A percentile compares a stretch with the other conserved stretches of the same genome.
phyloP scores from a whole-genome alignment of 805 yeast species.

The Metschnikowia orientalis region DNA sequence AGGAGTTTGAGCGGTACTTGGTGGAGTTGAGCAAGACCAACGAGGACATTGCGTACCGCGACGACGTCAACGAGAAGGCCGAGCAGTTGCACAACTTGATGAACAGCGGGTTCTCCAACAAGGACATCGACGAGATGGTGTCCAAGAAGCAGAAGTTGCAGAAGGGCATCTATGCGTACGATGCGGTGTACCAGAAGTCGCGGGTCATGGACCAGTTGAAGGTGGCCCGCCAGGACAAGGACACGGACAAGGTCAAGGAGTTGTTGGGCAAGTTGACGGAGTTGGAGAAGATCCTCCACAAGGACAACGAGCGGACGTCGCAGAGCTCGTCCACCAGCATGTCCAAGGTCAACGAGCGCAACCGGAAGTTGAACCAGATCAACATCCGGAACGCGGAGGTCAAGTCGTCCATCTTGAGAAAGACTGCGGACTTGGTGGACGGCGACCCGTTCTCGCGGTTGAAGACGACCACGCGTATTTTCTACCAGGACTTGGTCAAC shows the following conservation, averaged over 20 bases:
- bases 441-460: constrained; percentile 86
- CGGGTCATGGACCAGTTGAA: constrained; percentile 67
- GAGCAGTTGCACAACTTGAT: constrained; percentile 60
- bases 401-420: constrained; percentile 53
- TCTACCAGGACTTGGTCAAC: constrained; percentile 57
- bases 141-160: constrained; percentile 59
- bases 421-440: constrained; percentile 39
- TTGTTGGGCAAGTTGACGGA: constrained; percentile 36
- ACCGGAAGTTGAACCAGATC: constrained; percentile 74
- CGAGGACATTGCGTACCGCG: constrained; percentile 54
- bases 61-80: constrained; percentile 61
- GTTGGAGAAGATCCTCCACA: constrained; percentile 45
- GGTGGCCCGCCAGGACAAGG: constrained; percentile 62
- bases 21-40: constrained; percentile 56
- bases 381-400: constrained; percentile 77
- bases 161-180: constrained; percentile 44
- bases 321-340: constrained; percentile 43
- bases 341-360: constrained; percentile 76
- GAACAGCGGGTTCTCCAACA: constrained; percentile 60
- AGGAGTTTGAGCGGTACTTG: constrained; percentile 71
- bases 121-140: constrained; percentile 75
- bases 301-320: constrained; percentile 28
- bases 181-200: constrained; percentile 72
- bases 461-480: constrained; percentile 81
- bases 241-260: constrained; percentile 27